phyloP scores from a whole-genome alignment of 257 asterid species.

The Rehmannia glutinosa region DNA sequence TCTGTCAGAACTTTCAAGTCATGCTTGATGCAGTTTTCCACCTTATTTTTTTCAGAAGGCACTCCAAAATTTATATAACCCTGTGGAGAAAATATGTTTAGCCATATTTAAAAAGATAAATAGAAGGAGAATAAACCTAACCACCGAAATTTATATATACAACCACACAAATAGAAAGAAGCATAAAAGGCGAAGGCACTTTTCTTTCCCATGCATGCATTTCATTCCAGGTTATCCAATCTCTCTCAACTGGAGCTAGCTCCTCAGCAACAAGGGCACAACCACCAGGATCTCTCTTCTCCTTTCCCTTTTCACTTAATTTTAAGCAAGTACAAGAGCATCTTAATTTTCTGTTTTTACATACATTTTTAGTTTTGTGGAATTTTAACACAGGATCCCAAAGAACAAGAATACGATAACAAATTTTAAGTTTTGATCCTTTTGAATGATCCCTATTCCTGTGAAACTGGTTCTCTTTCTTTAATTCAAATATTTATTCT shows the following conservation, averaged over 20 bases:
- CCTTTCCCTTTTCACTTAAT: neutral
- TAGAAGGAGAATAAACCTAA: conserved; percentile 3
- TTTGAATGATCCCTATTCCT: neutral
- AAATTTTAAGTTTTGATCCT: neutral
- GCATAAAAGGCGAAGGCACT: no score
- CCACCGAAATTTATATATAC: neutral
- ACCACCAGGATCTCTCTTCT: neutral
- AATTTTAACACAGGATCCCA: neutral
- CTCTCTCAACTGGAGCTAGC: neutral
- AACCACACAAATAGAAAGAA: conserved; percentile 12
- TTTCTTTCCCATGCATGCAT: conserved; percentile 2
- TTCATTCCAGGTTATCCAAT: neutral
- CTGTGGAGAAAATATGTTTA: conserved; percentile 36
- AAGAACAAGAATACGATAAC: neutral
- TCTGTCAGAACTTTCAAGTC: conserved; percentile 51
- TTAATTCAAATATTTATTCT: neutral
- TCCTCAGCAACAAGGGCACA: neutral
- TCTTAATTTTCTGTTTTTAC: neutral
- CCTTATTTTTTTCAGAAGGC: conserved; percentile 62
- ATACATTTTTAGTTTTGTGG: neutral
- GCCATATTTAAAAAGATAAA: conserved; percentile 16
- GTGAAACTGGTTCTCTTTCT: neutral
- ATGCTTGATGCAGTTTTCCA: conserved; percentile 42
- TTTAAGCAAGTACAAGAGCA: neutral
- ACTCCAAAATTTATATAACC: conserved; percentile 94